Base-by-base conservation (phyloP, 2,329 filamentous ascomycete genomes). In the Rhexocercosporidium sp. region DNA sequence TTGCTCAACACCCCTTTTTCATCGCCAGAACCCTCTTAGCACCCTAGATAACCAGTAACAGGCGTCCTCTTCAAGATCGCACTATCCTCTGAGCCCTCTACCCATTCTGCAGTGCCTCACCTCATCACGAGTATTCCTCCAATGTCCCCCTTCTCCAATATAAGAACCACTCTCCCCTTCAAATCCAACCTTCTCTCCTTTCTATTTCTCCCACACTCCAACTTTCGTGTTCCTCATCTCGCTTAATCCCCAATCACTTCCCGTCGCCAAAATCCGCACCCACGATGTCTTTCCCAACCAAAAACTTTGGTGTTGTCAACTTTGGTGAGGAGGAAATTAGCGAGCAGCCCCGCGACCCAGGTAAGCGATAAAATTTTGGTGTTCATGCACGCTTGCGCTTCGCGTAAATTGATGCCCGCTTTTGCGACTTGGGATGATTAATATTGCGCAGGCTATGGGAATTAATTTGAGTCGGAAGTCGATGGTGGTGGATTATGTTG, bases 281-380 rank as follows among this genome's bases (percentile, higher is more conserved):
- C 59, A 49, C 31, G 47, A 67, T 67, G 65, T 59, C 60, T 25
- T 31, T 57, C 65, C 59, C 39, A 29, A 47, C 44, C 60, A 3
- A 37, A 53, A 53, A 46, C 12, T 20, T n/a, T 60, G 65, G 44
- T 64, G 65, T 67, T 64, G 29, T 64, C 53, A 63, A 63, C 47
- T 67, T 64, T 60, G 60, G 37, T 49, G 65, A 64, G 53, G 60
- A 41, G 25, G 53, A 46, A 14, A 18, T 20, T 3, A 16, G 31
- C n/a, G 27, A 22, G 3, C 54, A 54, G 9, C 61, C 46, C 14
- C 7, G 46, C 44, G 56, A 61, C 20, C 37, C 29, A 47, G 41
- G 63, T 65, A 65, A 60, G 63, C 63, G 63, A 65, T 6, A 31
- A 27, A 22, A 37, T 60, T 67, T 54, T 49, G 60, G 63, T 65